Base-by-base conservation (phyloP, 1,139 yeast genomes). In the Yamadazyma triangularis region DNA sequence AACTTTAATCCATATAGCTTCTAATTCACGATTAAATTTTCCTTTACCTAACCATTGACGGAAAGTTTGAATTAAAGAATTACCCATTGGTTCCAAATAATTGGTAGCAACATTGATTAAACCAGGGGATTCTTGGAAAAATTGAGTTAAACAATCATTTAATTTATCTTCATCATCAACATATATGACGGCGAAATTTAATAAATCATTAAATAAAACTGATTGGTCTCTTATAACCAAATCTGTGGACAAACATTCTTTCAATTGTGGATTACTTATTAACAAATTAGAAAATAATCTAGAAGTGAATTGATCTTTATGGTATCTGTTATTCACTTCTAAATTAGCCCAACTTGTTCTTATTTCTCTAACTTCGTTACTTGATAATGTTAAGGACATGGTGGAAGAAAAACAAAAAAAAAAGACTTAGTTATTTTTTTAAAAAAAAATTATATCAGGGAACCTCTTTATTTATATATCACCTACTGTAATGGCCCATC, bases 51-150 rank as follows among this genome's bases (percentile, higher is more conserved):
- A 54, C 50, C 59, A 49, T 43, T 60, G 60, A 34, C 60, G 60
- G 40, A 66, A 57, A 8, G 73, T 65, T 34, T 55, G 56, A 25
- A 67, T 56, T 27, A 68, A 51, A 9, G 65, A 58, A 24, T 55
- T 43, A 8, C 73, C 73, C 68, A 68, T 60, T 27, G 68, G 64
- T 42, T 66, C 73, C 41, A 67, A 56, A 44, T 67, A 66, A 14
- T 45, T 36, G 7, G 50, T 45, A 3, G 64, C 58, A 19, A 43
- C 44, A 5, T 39, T 33, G 19, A 57, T 48, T 34, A 64, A 47
- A 8, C 46, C 45, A 12, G 47, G 50, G 42, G 65, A 59, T 34
- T 64, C 70, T 22, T 44, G 43, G 23, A 56, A 53, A 44, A 64
- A 67, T 31, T 53, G 60, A 20, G 29, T 35, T 45, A 66, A 50